Conservation (phyloP, 148 eudicot species). For the Heliosperma pusillum region DNA sequence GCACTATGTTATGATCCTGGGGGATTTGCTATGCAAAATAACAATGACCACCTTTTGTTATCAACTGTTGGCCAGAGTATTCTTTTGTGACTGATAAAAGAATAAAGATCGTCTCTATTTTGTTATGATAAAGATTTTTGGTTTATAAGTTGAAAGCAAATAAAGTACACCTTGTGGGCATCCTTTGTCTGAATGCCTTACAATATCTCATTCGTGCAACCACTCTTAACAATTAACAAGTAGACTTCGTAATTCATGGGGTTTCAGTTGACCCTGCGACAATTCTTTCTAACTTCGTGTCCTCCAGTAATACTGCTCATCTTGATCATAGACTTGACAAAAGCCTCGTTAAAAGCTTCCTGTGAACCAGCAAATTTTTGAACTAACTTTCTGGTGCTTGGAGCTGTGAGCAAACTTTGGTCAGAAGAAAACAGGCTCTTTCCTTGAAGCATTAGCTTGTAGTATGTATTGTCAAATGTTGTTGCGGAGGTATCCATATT, state of each 20-base stretch:
- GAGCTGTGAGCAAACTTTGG: constrained; percentile 44
- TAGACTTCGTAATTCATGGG: not conserved
- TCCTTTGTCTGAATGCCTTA: constrained; percentile 4
- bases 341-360: constrained; percentile 44
- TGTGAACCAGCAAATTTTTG: constrained; percentile 41
- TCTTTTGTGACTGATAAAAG: not conserved
- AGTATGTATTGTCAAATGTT: constrained; percentile 58
- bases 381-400: constrained; percentile 43
- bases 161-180: constrained; percentile 12
- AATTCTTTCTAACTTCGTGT: constrained; percentile 58
- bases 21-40: not conserved
- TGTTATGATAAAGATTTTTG: constrained; percentile 3
- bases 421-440: constrained; percentile 60
- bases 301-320: constrained; percentile 74
- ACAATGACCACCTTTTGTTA: not conserved
- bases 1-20: not conserved
- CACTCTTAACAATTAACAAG: not conserved
- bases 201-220: not conserved
- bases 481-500: constrained; percentile 53
- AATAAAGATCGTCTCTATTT: not conserved
- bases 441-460: constrained; percentile 54
- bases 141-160: constrained; percentile 4
- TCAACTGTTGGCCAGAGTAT: not conserved
- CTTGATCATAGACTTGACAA: constrained; percentile 63
- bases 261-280: constrained; percentile 32